Conservation (phyloP, 2,329 filamentous ascomycete species). For the Periconia digitata region DNA sequence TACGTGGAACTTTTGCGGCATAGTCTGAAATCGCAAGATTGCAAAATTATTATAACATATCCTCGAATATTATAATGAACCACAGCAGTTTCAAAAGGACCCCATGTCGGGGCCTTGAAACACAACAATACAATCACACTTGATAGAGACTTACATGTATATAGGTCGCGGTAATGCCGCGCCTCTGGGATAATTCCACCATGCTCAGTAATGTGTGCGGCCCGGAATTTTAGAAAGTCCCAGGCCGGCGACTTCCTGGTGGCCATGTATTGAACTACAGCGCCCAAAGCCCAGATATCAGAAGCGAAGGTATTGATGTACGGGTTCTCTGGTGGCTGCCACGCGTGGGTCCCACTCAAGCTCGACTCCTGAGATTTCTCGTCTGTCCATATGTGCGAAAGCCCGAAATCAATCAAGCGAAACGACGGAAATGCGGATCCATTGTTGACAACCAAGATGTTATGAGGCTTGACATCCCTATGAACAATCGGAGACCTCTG, state of each 20-base stretch:
- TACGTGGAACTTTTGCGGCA: conserved; percentile 19
- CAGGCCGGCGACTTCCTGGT: conserved; percentile 19
- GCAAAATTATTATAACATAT: no score
- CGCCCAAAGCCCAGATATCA: conserved; percentile 37
- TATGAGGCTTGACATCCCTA: conserved; percentile 33
- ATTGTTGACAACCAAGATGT: conserved; percentile 25
- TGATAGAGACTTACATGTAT: no score
- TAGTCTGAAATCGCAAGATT: no score
- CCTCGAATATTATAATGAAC: no score
- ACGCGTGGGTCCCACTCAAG: conserved; percentile 22
- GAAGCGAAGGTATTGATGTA: conserved; percentile 25
- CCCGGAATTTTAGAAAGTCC: conserved; percentile 4
- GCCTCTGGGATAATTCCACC: no score
- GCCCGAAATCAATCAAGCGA: conserved; percentile 29
- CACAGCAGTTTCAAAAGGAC: no score
- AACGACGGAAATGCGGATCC: conserved; percentile 29
- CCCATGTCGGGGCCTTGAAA: no score
- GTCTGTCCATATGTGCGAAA: conserved; percentile 2
- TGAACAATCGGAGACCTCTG: conserved; percentile 14
- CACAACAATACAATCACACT: no score
- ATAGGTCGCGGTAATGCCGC: no score
- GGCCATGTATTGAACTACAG: conserved; percentile 33
- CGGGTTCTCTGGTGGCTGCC: conserved; percentile 35
- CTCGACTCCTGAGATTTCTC: background rate
- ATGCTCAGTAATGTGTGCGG: no score